These are phyloP conservation scores for Eurotiales sp. DNA, from an alignment of 2,329 filamentous ascomycete genomes.

Conservation along the genomic window DNA sequence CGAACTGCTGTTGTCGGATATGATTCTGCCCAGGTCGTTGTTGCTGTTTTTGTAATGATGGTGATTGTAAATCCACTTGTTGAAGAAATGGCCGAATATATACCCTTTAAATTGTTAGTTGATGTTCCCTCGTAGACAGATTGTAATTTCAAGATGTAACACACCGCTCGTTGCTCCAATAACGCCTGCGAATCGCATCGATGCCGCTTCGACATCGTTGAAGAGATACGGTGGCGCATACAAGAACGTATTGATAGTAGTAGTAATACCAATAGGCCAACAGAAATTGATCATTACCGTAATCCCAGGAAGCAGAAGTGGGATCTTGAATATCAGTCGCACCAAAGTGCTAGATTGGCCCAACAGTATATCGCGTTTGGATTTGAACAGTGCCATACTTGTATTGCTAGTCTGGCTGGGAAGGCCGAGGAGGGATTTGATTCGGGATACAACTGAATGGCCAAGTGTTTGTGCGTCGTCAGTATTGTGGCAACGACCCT, in stretches of 20 bases:
- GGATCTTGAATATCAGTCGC: constrained; percentile 29
- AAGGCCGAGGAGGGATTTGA: constrained; percentile 27
- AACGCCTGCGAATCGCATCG: constrained; percentile 34
- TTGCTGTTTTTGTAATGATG: constrained; percentile 10
- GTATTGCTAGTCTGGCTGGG: constrained; percentile 32
- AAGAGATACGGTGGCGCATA: constrained; percentile 33
- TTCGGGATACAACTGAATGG: constrained; percentile 15
- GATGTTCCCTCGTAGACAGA: neutral
- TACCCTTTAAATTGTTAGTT: constrained; percentile 22
- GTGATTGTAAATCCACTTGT: constrained; percentile 28
- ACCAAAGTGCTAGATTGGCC: constrained; percentile 23
- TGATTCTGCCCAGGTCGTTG: constrained; percentile 1
- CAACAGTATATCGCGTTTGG: constrained; percentile 23
- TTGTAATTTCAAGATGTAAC: neutral
- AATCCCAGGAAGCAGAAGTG: constrained; percentile 27
- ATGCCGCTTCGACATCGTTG: constrained; percentile 31
- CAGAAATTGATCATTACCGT: constrained; percentile 35
- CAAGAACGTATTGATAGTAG: constrained; percentile 32
- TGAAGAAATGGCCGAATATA: constrained; percentile 33
- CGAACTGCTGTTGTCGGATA: constrained; percentile 2
- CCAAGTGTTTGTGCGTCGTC: no score
- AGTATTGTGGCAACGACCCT: neutral
- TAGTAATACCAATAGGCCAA: constrained; percentile 39
- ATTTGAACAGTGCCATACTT: constrained; percentile 25
- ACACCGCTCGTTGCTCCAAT: constrained; percentile 31